Percentiles rank a stretch among this genome's conserved stretches.
phyloP scores from a whole-genome alignment of 169 alveolate genomes.

The Plasmodium yoelii region DNA sequence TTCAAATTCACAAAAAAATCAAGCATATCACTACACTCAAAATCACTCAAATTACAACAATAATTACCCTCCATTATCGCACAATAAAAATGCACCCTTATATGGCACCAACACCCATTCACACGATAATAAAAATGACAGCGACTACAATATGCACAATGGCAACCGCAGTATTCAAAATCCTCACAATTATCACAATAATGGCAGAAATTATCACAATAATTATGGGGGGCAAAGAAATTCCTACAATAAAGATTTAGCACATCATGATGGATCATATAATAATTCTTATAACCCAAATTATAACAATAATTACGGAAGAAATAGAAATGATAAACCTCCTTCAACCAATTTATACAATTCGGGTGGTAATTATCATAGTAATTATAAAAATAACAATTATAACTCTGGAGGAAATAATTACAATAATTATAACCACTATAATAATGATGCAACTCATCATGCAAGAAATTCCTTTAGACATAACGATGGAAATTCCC shows the following conservation, averaged over 20 bases:
- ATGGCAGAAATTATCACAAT: background rate
- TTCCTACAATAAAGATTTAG: background rate
- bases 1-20: constrained; percentile 14
- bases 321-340: background rate
- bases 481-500: background rate
- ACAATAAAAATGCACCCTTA: constrained; percentile 24
- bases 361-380: background rate
- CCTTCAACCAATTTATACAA: background rate
- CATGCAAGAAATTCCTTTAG: constrained; percentile 31
- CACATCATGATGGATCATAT: background rate
- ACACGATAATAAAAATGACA: constrained; percentile 32
- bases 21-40: constrained; percentile 6
- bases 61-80: constrained; percentile 14
- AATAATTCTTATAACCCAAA: background rate
- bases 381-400: background rate
- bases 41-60: constrained; percentile 33
- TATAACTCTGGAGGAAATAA: background rate
- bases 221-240: background rate
- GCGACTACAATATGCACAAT: constrained; percentile 3
- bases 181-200: background rate
- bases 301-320: background rate
- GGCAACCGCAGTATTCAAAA: background rate
- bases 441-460: constrained; percentile 19
- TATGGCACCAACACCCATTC: constrained; percentile 2
- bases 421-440: background rate